Evolutionary conservation across 1,284 basidiomycete species (phyloP), one percentile per base, ranked within the genome.

Genomic region (Neolentinus lepideus): DNA sequence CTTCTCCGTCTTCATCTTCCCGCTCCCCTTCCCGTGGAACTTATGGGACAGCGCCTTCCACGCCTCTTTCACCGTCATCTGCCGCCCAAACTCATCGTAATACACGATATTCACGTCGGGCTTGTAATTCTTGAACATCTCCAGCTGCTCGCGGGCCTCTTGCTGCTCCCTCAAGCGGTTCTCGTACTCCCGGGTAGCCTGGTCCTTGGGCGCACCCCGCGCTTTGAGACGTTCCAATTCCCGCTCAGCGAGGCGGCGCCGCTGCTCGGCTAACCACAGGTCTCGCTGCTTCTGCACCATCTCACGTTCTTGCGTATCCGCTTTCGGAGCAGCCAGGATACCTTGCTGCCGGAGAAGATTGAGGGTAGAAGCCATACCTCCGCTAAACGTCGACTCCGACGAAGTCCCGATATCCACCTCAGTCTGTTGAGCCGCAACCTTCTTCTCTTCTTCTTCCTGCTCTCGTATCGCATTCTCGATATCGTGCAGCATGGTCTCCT

Each of bases 71-170:
- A 88, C 85, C 24, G 90, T 92, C 67, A 98, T 77, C 59, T 79
- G 71, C 21, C 94, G 80, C n/a, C 97, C 97, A 67, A 93, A 92
- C 71, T 97, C 94, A 69, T 99, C 97, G 62, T 96, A 90, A 71
- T 99, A 99, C 57, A 90, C 90, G 66, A 99, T 92, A 61, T 96
- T 92, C 63, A 99, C 81, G 69, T 97, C 94, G 1, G 97, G 97
- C 71, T 95, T 97, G 78, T 99, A 99, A 67, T 90, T 81, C 71
- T 88, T 90, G 81, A 91, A 99, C 51, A 84, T 69, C 36, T 97
- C 92, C 62, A 94, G 73, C 48, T 84, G 83, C 26, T 90, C 83
- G 43, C 91, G 83, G 8, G 94, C 90, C 62, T 98, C 94, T 61
- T 92, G 88, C 67, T 94, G 87, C 66, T 99, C 97, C 25, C 95